A percentile compares a stretch with the other conserved stretches of the same genome.
phyloP scores from a whole-genome alignment of 176 grass and related monocot genomes.

The Rhynchospora tenuis region DNA sequence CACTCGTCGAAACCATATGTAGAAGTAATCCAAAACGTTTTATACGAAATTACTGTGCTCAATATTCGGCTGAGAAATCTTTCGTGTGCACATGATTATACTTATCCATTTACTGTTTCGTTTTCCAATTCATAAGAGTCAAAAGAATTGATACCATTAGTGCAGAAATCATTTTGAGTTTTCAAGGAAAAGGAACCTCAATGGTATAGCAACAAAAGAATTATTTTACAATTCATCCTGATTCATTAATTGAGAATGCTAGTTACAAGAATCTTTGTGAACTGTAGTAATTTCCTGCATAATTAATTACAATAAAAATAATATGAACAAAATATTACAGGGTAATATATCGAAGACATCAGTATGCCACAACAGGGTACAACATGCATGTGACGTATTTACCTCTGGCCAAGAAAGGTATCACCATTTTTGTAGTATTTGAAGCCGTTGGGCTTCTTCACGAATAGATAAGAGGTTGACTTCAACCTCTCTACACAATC shows the following conservation, averaged over 20 bases:
- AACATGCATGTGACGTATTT: background rate
- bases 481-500: constrained; percentile 74
- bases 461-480: constrained; percentile 57
- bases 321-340: constrained; percentile 8
- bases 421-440: constrained; percentile 36
- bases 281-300: background rate
- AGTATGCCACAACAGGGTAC: background rate
- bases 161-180: too few relatives aligned
- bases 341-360: background rate
- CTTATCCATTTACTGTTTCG: background rate
- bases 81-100: background rate
- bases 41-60: background rate
- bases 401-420: background rate
- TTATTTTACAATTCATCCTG: background rate
- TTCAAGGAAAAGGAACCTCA: background rate
- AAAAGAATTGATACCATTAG: background rate
- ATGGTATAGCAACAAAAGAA: background rate
- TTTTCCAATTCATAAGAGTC: background rate
- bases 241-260: background rate
- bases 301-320: background rate
- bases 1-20: background rate
- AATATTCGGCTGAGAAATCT: background rate
- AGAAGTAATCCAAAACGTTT: background rate
- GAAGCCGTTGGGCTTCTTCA: constrained; percentile 66
- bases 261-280: background rate